These are phyloP conservation scores for Fulvia fulva DNA, from an alignment of 2,329 filamentous ascomycete genomes.

Conservation along the genomic window DNA sequence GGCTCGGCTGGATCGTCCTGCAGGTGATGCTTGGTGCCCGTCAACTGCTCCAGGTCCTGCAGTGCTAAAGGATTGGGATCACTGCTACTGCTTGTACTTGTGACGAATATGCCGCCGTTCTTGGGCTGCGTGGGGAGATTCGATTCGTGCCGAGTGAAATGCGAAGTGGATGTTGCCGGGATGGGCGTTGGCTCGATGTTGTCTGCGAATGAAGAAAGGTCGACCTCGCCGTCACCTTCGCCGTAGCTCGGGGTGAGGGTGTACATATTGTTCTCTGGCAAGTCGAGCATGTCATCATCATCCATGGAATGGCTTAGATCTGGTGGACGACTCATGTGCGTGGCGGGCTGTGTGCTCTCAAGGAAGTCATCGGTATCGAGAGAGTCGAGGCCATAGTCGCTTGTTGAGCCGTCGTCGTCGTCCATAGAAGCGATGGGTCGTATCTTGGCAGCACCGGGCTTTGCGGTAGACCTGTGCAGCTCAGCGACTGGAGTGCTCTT, in stretches of 20 bases:
- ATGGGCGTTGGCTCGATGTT: neutral
- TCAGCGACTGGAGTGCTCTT: neutral
- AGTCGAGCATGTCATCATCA: slow-evolving; percentile 23
- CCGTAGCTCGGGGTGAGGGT: neutral
- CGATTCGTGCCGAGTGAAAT: too few species aligned
- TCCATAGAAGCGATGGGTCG: neutral
- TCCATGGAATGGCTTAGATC: neutral
- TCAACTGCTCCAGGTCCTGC: neutral
- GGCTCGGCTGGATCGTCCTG: neutral
- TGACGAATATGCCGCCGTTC: slow-evolving; percentile 6
- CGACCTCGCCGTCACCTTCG: neutral
- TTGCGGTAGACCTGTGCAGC: neutral
- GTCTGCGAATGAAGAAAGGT: slow-evolving; percentile 2
- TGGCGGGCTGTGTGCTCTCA: neutral
- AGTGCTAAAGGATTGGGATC: neutral
- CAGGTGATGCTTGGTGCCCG: neutral
- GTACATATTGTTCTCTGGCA: neutral
- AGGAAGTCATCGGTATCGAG: slow-evolving; percentile 15
- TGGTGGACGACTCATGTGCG: slow-evolving; percentile 1
- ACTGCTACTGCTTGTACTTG: slow-evolving; percentile 10
- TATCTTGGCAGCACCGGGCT: neutral
- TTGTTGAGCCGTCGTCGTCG: slow-evolving; percentile 4
- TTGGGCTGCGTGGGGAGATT: neutral
- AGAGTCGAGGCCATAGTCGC: slow-evolving; percentile 21
- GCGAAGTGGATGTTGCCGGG: too few species aligned